Evolutionary conservation across 306 rosid genomes (phyloP), one percentile per base, ranked within the genome.

Genomic region (Castanea mollissima): DNA sequence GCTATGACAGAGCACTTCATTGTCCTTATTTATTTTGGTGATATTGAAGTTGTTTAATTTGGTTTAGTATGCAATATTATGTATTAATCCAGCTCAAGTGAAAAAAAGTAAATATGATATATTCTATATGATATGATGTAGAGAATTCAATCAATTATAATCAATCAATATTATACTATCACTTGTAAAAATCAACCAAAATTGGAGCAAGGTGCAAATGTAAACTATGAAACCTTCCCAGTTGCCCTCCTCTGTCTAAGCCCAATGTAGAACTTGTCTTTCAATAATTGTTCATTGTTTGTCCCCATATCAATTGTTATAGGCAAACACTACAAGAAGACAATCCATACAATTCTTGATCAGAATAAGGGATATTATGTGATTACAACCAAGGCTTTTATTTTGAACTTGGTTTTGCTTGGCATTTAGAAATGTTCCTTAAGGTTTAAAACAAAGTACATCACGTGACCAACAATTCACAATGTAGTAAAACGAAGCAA

Each of bases 221-320:
- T n/a, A n/a, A n/a, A 58, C 54, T 44, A 65, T 11, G 79, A 74
- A 76, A 94, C 99, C 99, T 95, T 71, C 65, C 99, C 99, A 56
- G 94, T 96, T 81, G 97, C 81, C 81, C 99, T 91, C 87, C 63
- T 91, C 81, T n/a, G 97, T 77, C 88, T 80, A 58, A 96, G 96
- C n/a, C 99, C 99, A 80, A 96, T 96, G 82, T 96, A 93, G 83
- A 93, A 96, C 74, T 96, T 97, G 74, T 96, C 86, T 9, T 93
- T 88, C 88, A 96, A 86, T 86, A 96, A 75, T 79, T 86, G n/a
- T 92, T 93, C 88, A n/a, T 93, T 93, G 89, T 96, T 96, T 58
- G 99, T 96, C 78, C 99, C 99, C 67, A 96, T 97, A 75, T 96
- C 99, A 96, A 96, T 91, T 0, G 99, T 93, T 56, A 96, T 20